Percentiles rank a stretch among this genome's conserved stretches.
Evolutionary conservation across 306 rosid genomes (phyloP).

Genomic region (Begonia masoniana): DNA sequence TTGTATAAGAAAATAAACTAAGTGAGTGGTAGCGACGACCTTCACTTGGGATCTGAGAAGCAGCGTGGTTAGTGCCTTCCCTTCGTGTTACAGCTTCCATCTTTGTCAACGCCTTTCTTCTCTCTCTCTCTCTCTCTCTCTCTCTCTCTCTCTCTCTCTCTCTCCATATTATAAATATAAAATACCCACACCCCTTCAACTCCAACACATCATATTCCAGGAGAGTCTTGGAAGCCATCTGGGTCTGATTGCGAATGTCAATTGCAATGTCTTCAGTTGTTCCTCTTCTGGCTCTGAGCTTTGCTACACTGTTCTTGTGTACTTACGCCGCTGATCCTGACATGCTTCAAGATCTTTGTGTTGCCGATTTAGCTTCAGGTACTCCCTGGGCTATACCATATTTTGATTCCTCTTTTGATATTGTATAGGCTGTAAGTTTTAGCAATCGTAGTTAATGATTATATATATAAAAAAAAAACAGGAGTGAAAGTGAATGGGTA

Average conservation of each 20-base stretch:
- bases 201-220: background rate
- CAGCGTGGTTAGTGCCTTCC: background rate
- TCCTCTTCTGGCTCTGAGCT: constrained; percentile 14
- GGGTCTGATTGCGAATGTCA: background rate
- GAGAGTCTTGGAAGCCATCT: background rate
- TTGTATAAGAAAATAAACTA: no score
- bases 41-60: background rate
- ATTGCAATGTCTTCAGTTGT: constrained; percentile 21
- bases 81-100: background rate
- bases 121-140: constrained; percentile 9
- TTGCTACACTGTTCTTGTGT: constrained; percentile 23
- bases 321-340: constrained; percentile 56
- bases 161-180: no score
- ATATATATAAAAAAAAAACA: constrained; percentile 15
- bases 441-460: background rate
- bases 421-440: no score
- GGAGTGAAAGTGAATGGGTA: constrained; percentile 58
- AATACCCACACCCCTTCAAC: background rate
- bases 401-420: background rate
- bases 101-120: background rate
- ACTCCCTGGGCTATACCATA: constrained; percentile 1
- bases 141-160: no score
- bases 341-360: constrained; percentile 74
- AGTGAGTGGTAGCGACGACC: background rate
- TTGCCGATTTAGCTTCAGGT: constrained; percentile 62